These are phyloP conservation scores for Russula sp. DNA, from an alignment of 768 basidiomycete species.

Conservation along the genomic window DNA sequence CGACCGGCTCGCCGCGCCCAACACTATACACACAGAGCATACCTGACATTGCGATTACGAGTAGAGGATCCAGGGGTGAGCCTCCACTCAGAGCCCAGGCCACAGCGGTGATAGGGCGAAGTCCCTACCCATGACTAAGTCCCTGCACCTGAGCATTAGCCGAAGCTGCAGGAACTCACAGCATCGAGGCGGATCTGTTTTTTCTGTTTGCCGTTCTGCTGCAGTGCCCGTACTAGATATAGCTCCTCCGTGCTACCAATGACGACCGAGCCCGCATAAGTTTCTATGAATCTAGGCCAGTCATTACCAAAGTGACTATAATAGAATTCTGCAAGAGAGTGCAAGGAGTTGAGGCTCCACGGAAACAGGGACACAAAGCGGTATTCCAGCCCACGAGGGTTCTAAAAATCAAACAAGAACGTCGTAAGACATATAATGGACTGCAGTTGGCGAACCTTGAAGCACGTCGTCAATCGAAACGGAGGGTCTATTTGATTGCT, in stretches of 20 bases:
- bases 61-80: slow-evolving; percentile 47
- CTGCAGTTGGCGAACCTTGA: slow-evolving; percentile 38
- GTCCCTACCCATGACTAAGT: slow-evolving; percentile 2
- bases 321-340: neutral
- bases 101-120: slow-evolving; percentile 33
- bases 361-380: slow-evolving; percentile 26
- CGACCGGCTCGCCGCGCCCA: slow-evolving; percentile 35
- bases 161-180: slow-evolving; percentile 5
- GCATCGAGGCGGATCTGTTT: slow-evolving; percentile 12
- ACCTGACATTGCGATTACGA: slow-evolving; percentile 50
- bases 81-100: slow-evolving; percentile 53
- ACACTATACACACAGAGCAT: slow-evolving; percentile 53
- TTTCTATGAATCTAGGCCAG: slow-evolving; percentile 6
- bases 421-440: slow-evolving; percentile 17
- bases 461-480: slow-evolving; percentile 38
- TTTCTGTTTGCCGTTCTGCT: slow-evolving; percentile 4
- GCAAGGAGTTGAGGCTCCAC: slow-evolving; percentile 9
- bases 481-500: slow-evolving; percentile 32
- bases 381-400: slow-evolving; percentile 39
- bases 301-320: slow-evolving; percentile 2
- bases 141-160: neutral
- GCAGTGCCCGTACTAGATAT: slow-evolving; percentile 10
- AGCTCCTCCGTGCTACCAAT: slow-evolving; percentile 16
- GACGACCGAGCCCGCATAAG: slow-evolving; percentile 7
- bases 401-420: slow-evolving; percentile 37